Evolutionary conservation across 371 early-diverging fungal genomes (phyloP).

Genomic region (Mucor velutinosus): DNA sequence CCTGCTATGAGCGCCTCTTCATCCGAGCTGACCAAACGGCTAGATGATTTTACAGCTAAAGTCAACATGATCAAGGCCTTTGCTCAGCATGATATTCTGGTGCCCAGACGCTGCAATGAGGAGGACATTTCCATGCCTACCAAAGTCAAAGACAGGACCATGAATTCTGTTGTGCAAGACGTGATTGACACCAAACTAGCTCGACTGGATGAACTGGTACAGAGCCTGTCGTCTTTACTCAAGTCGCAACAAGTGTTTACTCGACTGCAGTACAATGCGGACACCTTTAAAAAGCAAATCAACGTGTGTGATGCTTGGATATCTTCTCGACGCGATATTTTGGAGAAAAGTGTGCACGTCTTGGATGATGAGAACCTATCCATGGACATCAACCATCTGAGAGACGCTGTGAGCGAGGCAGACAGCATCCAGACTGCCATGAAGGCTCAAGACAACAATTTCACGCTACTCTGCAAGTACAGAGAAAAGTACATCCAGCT

Average conservation of each 20-base stretch:
- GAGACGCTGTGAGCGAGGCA: constrained; percentile 40
- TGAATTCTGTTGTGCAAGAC: constrained; percentile 42
- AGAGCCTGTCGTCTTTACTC: constrained; percentile 27
- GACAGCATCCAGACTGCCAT: constrained; percentile 35
- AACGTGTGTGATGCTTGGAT: constrained; percentile 39
- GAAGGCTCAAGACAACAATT: constrained; percentile 30
- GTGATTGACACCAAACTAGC: constrained; percentile 27
- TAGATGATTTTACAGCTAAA: constrained; percentile 21
- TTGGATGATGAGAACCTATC: constrained; percentile 23
- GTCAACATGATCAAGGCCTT: constrained; percentile 7
- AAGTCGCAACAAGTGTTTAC: constrained; percentile 41
- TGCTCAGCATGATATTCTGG: constrained; percentile 9
- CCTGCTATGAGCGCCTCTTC: background rate
- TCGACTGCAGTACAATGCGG: constrained; percentile 33
- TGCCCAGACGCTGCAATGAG: constrained; percentile 32
- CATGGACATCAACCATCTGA: constrained; percentile 25
- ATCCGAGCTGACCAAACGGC: background rate
- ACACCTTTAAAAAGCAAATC: constrained; percentile 35
- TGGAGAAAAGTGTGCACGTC: constrained; percentile 24
- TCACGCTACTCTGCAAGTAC: constrained; percentile 23
- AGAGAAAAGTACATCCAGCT: constrained; percentile 27
- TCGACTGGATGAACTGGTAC: constrained; percentile 30
- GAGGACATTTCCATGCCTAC: constrained; percentile 27
- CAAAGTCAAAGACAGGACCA: constrained; percentile 38
- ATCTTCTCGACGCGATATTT: constrained; percentile 15